Percentiles rank a stretch among this genome's conserved stretches.
Conservation (phyloP, 768 basidiomycete genomes). For the Panaeolus cyanescens region DNA sequence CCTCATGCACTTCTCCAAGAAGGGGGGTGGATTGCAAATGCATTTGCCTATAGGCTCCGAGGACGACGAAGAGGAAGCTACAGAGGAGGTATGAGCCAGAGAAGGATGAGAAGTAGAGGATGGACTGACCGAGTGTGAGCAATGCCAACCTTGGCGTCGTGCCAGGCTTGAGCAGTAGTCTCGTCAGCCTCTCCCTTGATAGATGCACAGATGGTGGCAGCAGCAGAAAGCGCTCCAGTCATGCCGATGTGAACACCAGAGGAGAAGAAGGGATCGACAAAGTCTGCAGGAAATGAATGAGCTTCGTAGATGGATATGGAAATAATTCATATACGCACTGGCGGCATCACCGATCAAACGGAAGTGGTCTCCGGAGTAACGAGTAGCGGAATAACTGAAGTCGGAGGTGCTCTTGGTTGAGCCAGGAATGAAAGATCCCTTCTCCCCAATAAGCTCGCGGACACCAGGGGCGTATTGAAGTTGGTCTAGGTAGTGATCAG, state of each 20-base stretch:
- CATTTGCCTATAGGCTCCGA: slow-evolving; percentile 57
- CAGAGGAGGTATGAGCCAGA: not conserved
- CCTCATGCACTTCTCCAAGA: slow-evolving; percentile 42
- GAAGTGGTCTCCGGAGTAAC: slow-evolving; percentile 35
- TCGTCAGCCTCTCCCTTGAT: slow-evolving; percentile 32
- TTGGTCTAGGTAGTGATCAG: slow-evolving; percentile 38
- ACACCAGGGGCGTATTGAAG: slow-evolving; percentile 35
- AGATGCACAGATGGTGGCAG: slow-evolving; percentile 37
- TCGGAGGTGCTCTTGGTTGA: slow-evolving; percentile 31
- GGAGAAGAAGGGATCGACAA: slow-evolving; percentile 50
- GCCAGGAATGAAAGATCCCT: slow-evolving; percentile 19
- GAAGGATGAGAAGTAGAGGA: not conserved
- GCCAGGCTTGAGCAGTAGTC: slow-evolving; percentile 31
- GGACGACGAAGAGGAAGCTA: slow-evolving; percentile 50
- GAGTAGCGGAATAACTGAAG: slow-evolving; percentile 35
- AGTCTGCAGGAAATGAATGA: slow-evolving; percentile 27
- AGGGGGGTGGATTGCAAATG: slow-evolving; percentile 38
- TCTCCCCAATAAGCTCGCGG: slow-evolving; percentile 26
- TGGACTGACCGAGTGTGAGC: slow-evolving; percentile 32
- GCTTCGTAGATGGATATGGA: not conserved
- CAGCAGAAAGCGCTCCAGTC: slow-evolving; percentile 39
- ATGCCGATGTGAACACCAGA: slow-evolving; percentile 45
- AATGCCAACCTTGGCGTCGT: slow-evolving; percentile 33
- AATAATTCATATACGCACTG: slow-evolving; percentile 23
- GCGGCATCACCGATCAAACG: slow-evolving; percentile 44